These are phyloP conservation scores for Penicillium expansum DNA, from an alignment of 2,329 filamentous ascomycete species.

Conservation along the genomic window DNA sequence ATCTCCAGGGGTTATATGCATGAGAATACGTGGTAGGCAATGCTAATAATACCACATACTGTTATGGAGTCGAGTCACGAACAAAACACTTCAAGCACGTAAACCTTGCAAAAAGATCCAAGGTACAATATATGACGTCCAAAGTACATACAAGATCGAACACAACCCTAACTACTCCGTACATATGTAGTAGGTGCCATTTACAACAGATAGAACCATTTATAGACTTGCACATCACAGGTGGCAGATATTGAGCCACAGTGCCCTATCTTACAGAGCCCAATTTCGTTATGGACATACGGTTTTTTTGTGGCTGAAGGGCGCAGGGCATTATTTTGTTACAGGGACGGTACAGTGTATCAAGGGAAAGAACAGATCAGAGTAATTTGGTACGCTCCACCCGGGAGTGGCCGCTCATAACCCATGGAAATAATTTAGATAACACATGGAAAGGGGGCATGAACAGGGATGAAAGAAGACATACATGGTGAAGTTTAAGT, in stretches of 20 bases:
- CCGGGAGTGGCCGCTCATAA: constrained; percentile 14
- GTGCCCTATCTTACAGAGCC: background rate
- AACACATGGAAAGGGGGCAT: background rate
- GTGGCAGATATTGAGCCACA: background rate
- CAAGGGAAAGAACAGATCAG: background rate
- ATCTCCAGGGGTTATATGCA: background rate
- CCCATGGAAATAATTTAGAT: constrained; percentile 1
- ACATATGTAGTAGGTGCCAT: too few relatives aligned
- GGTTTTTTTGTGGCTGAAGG: background rate
- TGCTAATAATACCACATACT: background rate
- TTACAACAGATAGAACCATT: background rate
- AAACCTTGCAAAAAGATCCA: background rate
- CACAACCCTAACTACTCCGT: too few relatives aligned
- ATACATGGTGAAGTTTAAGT: background rate
- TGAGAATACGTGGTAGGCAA: background rate
- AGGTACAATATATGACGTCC: background rate
- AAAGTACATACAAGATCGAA: background rate
- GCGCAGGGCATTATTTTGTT: background rate
- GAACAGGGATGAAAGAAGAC: background rate
- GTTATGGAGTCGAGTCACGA: background rate
- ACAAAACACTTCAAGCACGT: background rate
- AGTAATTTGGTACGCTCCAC: constrained; percentile 7
- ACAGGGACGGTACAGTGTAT: background rate
- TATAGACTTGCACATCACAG: background rate
- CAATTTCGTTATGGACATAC: background rate